Evolutionary conservation across 2,329 filamentous ascomycete genomes (phyloP).

Genomic region (Alternaria incomplexa): DNA sequence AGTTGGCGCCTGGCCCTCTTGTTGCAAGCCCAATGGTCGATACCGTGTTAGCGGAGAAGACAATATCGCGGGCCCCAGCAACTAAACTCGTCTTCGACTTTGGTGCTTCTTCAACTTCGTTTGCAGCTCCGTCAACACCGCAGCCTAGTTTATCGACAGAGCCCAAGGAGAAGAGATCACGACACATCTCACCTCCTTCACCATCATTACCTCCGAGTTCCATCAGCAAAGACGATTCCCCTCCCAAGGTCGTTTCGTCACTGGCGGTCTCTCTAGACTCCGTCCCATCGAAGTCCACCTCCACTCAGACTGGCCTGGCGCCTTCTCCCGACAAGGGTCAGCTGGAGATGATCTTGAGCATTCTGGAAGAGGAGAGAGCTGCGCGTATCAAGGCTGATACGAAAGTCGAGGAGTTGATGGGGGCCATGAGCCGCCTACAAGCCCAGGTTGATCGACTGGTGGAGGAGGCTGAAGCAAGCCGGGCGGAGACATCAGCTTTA

Average conservation of each 20-base stretch:
- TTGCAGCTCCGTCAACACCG: neutral
- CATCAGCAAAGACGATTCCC: neutral
- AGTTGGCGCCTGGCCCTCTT: neutral
- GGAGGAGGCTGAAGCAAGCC: neutral
- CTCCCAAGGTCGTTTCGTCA: neutral
- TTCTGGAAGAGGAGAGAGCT: neutral
- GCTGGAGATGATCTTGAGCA: neutral
- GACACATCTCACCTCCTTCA: neutral
- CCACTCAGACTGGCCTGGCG: neutral
- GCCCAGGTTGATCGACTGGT: neutral
- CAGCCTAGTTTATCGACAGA: neutral
- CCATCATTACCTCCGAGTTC: neutral
- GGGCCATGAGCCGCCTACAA: neutral
- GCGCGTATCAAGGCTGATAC: neutral
- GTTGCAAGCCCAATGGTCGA: accelerated
- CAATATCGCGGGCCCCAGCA: accelerated
- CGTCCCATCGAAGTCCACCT: neutral
- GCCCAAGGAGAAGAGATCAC: neutral
- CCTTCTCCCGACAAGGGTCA: neutral
- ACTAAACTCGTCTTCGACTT: neutral
- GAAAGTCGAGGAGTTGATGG: neutral
- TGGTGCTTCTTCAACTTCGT: neutral
- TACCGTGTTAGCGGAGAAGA: neutral
- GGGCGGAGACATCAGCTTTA: neutral
- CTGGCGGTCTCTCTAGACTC: neutral